phyloP scores from a whole-genome alignment of 2,329 filamentous ascomycete genomes.

The Aspergillus tubingensis region DNA sequence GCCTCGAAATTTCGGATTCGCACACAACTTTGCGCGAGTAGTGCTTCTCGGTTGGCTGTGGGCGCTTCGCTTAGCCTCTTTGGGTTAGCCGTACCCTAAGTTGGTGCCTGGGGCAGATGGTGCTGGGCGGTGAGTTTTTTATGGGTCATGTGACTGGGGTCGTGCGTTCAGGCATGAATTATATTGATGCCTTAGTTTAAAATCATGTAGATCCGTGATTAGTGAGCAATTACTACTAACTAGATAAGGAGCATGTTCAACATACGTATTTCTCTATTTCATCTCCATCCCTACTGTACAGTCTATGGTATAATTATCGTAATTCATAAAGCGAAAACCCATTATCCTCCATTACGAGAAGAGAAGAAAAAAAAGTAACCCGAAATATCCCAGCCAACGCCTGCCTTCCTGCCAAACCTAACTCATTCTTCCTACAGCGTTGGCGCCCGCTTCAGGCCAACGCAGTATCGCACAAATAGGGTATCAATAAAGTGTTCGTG shows the following conservation, averaged over 20 bases:
- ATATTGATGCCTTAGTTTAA: neutral
- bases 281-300: slow-evolving; percentile 16
- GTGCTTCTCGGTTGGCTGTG: slow-evolving; percentile 39
- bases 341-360: slow-evolving; percentile 10
- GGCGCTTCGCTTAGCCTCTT: slow-evolving; percentile 45
- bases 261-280: no score
- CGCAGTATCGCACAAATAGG: slow-evolving; percentile 74
- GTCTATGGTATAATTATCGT: slow-evolving; percentile 27
- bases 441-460: slow-evolving; percentile 50
- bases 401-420: neutral
- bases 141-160: neutral
- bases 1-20: slow-evolving; percentile 41
- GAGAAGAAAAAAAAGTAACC: neutral
- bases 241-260: no score
- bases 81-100: slow-evolving; percentile 45
- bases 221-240: no score
- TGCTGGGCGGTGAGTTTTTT: no score
- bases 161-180: neutral
- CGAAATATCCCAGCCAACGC: slow-evolving; percentile 21
- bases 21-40: slow-evolving; percentile 34
- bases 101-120: slow-evolving; percentile 17
- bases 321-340: slow-evolving; percentile 23
- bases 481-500: slow-evolving; percentile 88
- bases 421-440: slow-evolving; percentile 26
- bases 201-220: neutral